Evolutionary conservation across 352 stramenopile species (phyloP).

Genomic region (Saprolegnia diclina): DNA sequence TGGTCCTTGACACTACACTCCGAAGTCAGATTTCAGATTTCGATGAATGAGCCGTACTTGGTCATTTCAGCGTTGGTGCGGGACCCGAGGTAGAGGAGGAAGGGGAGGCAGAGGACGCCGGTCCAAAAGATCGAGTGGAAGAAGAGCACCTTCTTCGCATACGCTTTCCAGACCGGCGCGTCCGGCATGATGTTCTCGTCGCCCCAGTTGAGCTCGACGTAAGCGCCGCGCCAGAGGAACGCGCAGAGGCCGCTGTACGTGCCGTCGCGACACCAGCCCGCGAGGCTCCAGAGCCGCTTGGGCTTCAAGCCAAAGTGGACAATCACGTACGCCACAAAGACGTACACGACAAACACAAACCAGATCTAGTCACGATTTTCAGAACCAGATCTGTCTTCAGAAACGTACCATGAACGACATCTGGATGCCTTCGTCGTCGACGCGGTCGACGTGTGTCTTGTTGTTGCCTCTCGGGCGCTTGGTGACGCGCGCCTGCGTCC

Average conservation of each 20-base stretch:
- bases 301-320: conserved; percentile 24
- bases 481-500: background rate
- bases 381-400: background rate
- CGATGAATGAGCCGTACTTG: conserved; percentile 2
- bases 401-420: background rate
- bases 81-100: background rate
- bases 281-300: conserved; percentile 20
- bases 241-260: conserved; percentile 13
- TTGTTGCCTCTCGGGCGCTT: background rate
- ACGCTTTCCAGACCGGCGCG: conserved; percentile 9
- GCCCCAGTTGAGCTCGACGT: conserved; percentile 14
- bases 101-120: background rate
- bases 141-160: conserved; percentile 17
- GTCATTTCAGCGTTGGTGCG: conserved; percentile 12
- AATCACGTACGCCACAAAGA: conserved; percentile 14
- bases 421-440: background rate
- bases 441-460: background rate
- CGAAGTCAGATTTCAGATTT: background rate
- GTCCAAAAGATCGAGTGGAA: conserved; percentile 21
- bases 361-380: conserved; percentile 12
- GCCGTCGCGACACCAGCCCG: conserved; percentile 24
- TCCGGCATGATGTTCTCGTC: conserved; percentile 21
- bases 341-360: conserved; percentile 10
- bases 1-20: conserved; percentile 18
- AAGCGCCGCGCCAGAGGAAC: conserved; percentile 12